Conservation (phyloP, 257 asterid species). For the Solanum appendiculatum region DNA sequence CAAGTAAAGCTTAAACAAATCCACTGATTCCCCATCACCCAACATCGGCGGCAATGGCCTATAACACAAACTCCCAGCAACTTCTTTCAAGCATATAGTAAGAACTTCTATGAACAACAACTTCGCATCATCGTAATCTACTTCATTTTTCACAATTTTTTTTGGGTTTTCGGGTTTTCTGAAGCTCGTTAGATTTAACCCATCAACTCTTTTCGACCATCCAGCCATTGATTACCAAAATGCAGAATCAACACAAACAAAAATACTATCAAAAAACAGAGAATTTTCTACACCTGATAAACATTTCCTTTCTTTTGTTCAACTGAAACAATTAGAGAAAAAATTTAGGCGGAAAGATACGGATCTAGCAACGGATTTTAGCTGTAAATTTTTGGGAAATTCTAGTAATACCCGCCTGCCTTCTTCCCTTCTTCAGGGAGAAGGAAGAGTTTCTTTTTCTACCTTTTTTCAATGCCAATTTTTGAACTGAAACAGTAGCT, state of each 20-base stretch:
- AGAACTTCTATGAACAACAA: conserved; percentile 8
- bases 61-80: conserved; percentile 13
- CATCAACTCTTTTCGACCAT: conserved; percentile 35
- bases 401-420: not conserved
- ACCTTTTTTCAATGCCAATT: conserved; percentile 7
- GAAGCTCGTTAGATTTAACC: conserved; percentile 24
- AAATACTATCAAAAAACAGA: not conserved
- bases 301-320: not conserved
- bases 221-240: conserved; percentile 43
- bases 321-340: not conserved
- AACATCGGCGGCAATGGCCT: conserved; percentile 52
- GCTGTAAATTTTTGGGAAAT: not conserved
- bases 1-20: conserved; percentile 39
- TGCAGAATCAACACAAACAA: not conserved
- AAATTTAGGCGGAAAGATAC: not conserved
- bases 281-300: not conserved
- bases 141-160: not conserved
- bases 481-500: conserved; percentile 23
- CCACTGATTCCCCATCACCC: conserved; percentile 43
- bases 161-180: not conserved
- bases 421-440: not conserved
- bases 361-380: not conserved
- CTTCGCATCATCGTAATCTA: not conserved
- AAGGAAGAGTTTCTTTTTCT: not conserved
- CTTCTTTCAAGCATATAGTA: conserved; percentile 14